Evolutionary conservation across 805 yeast species (phyloP), one percentile per base, ranked within the genome.

Genomic region (Candida patagonica): DNA sequence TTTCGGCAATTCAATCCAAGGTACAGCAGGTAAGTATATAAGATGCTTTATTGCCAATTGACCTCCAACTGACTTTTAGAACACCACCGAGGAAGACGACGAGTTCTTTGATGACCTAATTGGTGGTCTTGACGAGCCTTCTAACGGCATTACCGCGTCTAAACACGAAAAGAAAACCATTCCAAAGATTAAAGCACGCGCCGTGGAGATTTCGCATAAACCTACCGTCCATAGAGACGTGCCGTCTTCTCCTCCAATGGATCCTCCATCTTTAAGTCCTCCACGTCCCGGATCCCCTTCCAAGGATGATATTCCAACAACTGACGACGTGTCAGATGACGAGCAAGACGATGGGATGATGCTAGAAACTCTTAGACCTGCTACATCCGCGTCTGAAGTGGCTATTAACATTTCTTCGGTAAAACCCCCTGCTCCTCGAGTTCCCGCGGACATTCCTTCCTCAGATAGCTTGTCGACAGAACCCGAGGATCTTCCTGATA

Each of bases 101-200:
- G 71, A 71, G 37, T 74, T 70, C 43, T 70, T 86, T 44, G 88
- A 80, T 55, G 88, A 80, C 52, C 76, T 82, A 40, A 64, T 82
- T 36, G 74, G 72, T 43, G 86, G 75, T 41, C 71, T 74, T 34
- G 66, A 64, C 13, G 41, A 45, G 20, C 34, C 21, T 10, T 21
- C 13, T 23, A 10, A 9, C 16, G 13, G 25, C 17, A 6, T 6
- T 10, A 21, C 50, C 43, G 32, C 37, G 48, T 9, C 55, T 30
- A 22, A 37, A 22, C 31, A 42, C 21, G 33, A 44, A 27, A 31
- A 26, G 6, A 30, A 35, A 30, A 24, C 38, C n/a, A 26, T 35
- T 6, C 19, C 35, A 7, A 19, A 12, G 10, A 13, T 21, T 15
- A 31, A 30, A 7, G 30, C 29, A 10, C 25, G 24, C 5, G 27